Evolutionary conservation across 2,329 filamentous ascomycete species (phyloP).

Genomic region (Aspergillaceae sp.): DNA sequence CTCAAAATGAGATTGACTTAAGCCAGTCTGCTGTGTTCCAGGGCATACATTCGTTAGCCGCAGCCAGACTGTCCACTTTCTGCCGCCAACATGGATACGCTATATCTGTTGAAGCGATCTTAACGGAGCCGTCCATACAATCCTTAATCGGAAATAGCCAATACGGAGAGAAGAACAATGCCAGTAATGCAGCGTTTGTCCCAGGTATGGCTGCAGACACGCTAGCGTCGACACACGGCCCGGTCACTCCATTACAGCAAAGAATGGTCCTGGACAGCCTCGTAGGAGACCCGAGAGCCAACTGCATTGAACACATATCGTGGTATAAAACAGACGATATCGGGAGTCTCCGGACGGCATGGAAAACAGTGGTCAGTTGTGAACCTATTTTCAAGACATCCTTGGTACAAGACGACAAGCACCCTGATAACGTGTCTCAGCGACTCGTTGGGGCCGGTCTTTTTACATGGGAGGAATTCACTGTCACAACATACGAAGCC

Average conservation of each 20-base stretch:
- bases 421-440: not conserved
- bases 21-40: not conserved
- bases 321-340: slow-evolving; percentile 7
- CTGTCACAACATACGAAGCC: not conserved
- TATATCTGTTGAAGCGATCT: not conserved
- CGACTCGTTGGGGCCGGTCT: not conserved
- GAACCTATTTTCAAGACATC: slow-evolving; percentile 19
- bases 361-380: slow-evolving; percentile 14
- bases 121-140: not conserved
- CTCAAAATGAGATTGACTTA: not conserved
- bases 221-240: not conserved
- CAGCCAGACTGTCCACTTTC: not conserved
- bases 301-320: slow-evolving; percentile 1
- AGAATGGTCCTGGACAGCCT: not conserved
- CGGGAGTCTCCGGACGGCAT: slow-evolving; percentile 15
- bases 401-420: slow-evolving; percentile 4
- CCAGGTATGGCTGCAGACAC: not conserved
- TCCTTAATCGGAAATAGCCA: not conserved
- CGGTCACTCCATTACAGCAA: not conserved
- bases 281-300: not conserved
- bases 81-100: not conserved
- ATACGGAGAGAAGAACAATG: not conserved
- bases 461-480: slow-evolving; percentile 6
- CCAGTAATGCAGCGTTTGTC: not conserved
- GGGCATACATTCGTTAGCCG: not conserved